Evolutionary conservation across 768 basidiomycete genomes (phyloP).

Genomic region (Phylloporus rhodoxanthus): DNA sequence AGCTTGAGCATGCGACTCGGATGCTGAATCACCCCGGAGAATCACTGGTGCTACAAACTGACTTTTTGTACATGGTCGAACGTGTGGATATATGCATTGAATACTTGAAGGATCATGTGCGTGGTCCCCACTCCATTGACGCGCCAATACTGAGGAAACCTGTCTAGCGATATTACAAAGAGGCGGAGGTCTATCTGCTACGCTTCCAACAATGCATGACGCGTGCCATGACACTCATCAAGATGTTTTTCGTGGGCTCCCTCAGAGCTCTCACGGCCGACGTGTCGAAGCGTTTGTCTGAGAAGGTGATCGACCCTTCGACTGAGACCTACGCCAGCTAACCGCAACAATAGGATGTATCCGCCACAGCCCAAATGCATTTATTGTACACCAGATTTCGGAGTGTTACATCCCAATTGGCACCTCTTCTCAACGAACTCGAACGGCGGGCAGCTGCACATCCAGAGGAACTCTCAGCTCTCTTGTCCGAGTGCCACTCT

Average conservation of each 20-base stretch:
- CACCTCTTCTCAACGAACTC: constrained; percentile 78
- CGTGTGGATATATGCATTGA: constrained; percentile 92
- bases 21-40: constrained; percentile 95
- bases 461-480: constrained; percentile 76
- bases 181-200: constrained; percentile 91
- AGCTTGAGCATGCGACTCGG: constrained; percentile 86
- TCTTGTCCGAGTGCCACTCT: constrained; percentile 81
- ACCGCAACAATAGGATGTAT: constrained; percentile 52
- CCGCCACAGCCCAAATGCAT: constrained; percentile 72
- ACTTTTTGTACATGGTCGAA: constrained; percentile 95
- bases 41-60: constrained; percentile 80
- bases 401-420: constrained; percentile 61
- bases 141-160: constrained; percentile 1
- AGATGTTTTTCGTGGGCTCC: constrained; percentile 90
- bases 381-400: constrained; percentile 88
- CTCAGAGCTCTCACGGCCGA: constrained; percentile 75
- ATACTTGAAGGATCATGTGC: constrained; percentile 79
- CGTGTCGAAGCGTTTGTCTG: constrained; percentile 64
- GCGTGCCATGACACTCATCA: constrained; percentile 95
- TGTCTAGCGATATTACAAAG: constrained; percentile 77
- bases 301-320: constrained; percentile 47
- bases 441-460: constrained; percentile 70
- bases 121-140: constrained; percentile 23
- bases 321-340: background rate
- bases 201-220: constrained; percentile 99